Base-by-base conservation (phyloP, 352 stramenopile species). In the Globisporangium spiculum region DNA sequence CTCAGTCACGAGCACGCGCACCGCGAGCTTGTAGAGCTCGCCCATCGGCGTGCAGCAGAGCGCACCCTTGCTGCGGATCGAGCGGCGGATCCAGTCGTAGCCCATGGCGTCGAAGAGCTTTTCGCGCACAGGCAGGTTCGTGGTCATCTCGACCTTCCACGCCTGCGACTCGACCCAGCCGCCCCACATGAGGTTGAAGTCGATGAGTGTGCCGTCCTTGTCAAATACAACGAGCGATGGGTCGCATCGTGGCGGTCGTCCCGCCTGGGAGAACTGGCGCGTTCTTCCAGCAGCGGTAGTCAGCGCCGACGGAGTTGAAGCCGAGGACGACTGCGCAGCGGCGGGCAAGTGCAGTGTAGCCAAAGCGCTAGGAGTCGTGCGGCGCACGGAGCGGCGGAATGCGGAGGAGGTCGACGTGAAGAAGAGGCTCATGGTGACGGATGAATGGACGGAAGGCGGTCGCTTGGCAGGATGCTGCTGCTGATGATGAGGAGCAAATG, bases 121-220 rank as follows among this genome's bases (percentile, higher is more conserved):
- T 72, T 94, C 84, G 34, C 88, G 86, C 50, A 95, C 84, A 4
- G 86, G 86, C 30, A 93, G 65, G 20, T 66, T 66, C 14, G 84
- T 93, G 26, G 83, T 94, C 86, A 94, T 95, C 71, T 96, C 89
- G 24, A 96, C 82, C 57, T 85, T 81, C 84, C 84, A 94, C 7
- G 87, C 88, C 60, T 95, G 86, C 4, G 82, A 91, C 70, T 95
- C 87, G 65, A 94, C 82, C 87, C 87, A 96, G 53, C 84, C 83
- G 63, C 86, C 86, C 89, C 89, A 96, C 89, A 95, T 96, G 75
- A 91, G 79, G 65, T 92, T 94, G 66, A 96, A 96, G 72, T 96
- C 89, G 66, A 96, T 96, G 60, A 96, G 85, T 65, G 89, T 96
- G 68, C 89, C 89, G 66, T 96, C 89, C 76, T 96, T 96, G 75